Evolutionary conservation across 768 basidiomycete species (phyloP).

Genomic region (Agrocybe praecox): DNA sequence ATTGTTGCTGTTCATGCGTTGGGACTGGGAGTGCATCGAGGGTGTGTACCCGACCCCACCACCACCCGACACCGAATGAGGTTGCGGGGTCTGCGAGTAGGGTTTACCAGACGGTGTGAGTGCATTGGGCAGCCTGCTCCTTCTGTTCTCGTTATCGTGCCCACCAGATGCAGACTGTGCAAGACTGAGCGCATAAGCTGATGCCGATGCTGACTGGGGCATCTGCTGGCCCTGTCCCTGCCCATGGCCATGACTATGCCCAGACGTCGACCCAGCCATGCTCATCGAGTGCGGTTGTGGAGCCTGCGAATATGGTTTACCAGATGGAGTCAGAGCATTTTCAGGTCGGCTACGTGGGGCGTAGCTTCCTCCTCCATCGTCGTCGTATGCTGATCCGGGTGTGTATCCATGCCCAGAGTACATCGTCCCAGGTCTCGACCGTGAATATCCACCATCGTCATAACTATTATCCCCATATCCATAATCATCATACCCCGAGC

Average conservation of each 20-base stretch:
- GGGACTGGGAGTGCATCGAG: too few relatives aligned
- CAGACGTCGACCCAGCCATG: not conserved
- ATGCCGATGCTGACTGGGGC: not conserved
- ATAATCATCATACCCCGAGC: too few relatives aligned
- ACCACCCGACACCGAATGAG: not conserved
- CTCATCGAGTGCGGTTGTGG: not conserved
- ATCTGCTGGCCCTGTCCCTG: too few relatives aligned
- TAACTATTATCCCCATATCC: too few relatives aligned
- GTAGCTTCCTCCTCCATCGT: not conserved
- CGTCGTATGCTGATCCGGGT: not conserved
- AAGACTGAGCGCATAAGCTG: not conserved
- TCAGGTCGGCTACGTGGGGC: not conserved
- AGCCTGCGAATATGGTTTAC: not conserved
- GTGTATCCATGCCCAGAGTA: too few relatives aligned
- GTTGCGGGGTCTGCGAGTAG: not conserved
- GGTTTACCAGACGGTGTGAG: not conserved
- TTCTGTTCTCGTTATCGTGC: not conserved
- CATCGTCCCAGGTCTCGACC: too few relatives aligned
- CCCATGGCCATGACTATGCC: not conserved
- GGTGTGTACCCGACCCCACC: too few relatives aligned
- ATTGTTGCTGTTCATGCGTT: too few relatives aligned
- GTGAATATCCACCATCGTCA: too few relatives aligned
- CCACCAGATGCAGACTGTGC: not conserved
- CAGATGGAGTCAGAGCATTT: not conserved
- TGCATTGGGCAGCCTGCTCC: not conserved